A percentile compares a stretch with the other conserved stretches of the same genome.
Conservation (phyloP, 2,329 filamentous ascomycete genomes). For the Scedosporium dehoogii region DNA sequence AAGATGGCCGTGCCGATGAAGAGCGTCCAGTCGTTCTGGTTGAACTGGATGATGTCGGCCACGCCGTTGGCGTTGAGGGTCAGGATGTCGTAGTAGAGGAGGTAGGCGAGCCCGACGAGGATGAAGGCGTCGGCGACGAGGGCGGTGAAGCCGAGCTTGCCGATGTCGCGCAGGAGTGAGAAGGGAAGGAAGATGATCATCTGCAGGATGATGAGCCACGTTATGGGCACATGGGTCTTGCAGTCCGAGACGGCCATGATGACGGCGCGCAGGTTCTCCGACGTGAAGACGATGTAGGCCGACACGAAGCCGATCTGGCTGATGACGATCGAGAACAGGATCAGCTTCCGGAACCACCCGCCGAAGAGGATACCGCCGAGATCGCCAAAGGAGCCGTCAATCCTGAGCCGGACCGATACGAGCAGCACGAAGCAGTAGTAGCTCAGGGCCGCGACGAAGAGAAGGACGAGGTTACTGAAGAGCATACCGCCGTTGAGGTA, state of each 20-base stretch:
- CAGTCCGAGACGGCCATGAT: constrained; percentile 86
- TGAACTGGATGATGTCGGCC: constrained; percentile 84
- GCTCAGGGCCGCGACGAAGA: constrained; percentile 74
- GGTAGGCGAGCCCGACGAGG: constrained; percentile 78
- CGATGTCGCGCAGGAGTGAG: constrained; percentile 89
- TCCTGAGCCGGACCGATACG: constrained; percentile 72
- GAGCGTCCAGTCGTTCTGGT: constrained; percentile 83
- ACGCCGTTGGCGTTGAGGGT: constrained; percentile 70
- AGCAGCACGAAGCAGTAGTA: constrained; percentile 97
- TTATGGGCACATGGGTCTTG: constrained; percentile 74
- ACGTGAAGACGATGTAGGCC: constrained; percentile 94
- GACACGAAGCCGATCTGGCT: constrained; percentile 93
- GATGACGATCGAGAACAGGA: constrained; percentile 84
- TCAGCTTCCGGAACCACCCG: constrained; percentile 77
- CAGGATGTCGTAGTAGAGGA: constrained; percentile 90
- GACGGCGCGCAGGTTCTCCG: constrained; percentile 91
- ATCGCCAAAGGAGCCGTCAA: constrained; percentile 94
- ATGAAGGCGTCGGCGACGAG: constrained; percentile 93
- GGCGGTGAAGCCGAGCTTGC: constrained; percentile 91
- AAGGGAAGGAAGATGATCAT: constrained; percentile 92
- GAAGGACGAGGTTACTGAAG: constrained; percentile 86
- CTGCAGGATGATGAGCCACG: constrained; percentile 86
- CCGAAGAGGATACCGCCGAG: constrained; percentile 91
- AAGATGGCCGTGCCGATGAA: constrained; percentile 99
- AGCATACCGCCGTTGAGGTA: constrained; percentile 96